Evolutionary conservation across 2,329 filamentous ascomycete species (phyloP).

Genomic region (Ilyonectria mors-panacis): DNA sequence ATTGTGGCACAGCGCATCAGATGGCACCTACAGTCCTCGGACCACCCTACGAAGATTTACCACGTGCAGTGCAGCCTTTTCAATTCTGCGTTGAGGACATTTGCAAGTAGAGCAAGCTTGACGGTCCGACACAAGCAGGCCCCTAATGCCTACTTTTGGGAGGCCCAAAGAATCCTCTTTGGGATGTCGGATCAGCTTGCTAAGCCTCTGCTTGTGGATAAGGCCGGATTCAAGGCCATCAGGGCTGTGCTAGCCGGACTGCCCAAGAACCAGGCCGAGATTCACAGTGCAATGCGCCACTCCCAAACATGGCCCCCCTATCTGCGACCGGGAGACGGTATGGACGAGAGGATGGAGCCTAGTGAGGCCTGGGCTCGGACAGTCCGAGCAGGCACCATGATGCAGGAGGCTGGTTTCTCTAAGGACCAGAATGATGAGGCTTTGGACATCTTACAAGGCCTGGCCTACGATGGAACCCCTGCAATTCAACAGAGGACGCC

Average conservation of each 20-base stretch:
- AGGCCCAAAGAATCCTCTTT: conserved; percentile 69
- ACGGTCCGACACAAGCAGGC: conserved; percentile 42
- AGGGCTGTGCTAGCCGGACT: conserved; percentile 67
- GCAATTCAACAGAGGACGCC: conserved; percentile 66
- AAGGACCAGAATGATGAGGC: conserved; percentile 63
- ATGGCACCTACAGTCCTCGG: conserved; percentile 31
- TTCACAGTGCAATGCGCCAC: conserved; percentile 63
- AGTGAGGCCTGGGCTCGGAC: conserved; percentile 70
- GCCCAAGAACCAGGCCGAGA: conserved; percentile 67
- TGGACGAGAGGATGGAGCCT: conserved; percentile 67
- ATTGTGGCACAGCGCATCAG: conserved; percentile 48
- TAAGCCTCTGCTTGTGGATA: conserved; percentile 66
- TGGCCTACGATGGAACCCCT: conserved; percentile 64
- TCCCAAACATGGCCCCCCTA: conserved; percentile 73
- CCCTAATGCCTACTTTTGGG: conserved; percentile 62
- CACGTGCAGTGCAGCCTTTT: conserved; percentile 51
- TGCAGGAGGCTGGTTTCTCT: conserved; percentile 70
- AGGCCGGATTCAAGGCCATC: conserved; percentile 68
- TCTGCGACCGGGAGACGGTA: conserved; percentile 69
- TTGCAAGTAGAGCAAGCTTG: conserved; percentile 47
- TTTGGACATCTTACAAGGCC: conserved; percentile 68
- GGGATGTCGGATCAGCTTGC: conserved; percentile 64
- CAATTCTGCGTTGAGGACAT: conserved; percentile 47
- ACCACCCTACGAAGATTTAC: conserved; percentile 41
- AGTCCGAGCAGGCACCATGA: conserved; percentile 66